These are phyloP conservation scores for Acanthamoeba healyi DNA, from an alignment of 208 protist genomes.

Conservation along the genomic window DNA sequence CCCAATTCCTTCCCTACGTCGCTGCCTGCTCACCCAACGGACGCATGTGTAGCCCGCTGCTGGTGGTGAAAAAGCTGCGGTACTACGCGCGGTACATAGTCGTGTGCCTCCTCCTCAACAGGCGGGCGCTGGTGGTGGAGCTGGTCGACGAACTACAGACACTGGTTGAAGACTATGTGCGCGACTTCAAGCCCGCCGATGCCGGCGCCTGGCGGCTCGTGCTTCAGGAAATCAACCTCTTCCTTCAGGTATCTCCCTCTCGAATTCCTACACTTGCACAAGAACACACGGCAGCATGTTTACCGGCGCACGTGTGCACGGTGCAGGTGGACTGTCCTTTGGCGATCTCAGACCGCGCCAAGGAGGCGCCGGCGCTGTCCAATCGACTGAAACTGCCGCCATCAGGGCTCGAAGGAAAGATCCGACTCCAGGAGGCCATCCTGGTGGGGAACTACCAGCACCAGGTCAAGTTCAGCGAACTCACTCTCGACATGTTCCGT, in stretches of 20 bases:
- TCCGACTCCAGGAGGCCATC: slow-evolving; percentile 80
- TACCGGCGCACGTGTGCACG: not conserved
- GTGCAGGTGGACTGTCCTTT: slow-evolving; percentile 27
- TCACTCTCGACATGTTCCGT: slow-evolving; percentile 82
- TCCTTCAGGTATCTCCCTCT: slow-evolving; percentile 69
- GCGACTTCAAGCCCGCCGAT: slow-evolving; percentile 78
- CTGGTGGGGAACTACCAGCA: slow-evolving; percentile 79
- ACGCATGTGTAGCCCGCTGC: slow-evolving; percentile 68
- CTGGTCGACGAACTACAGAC: slow-evolving; percentile 78
- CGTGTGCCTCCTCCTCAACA: slow-evolving; percentile 83
- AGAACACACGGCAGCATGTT: not conserved
- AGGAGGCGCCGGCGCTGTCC: slow-evolving; percentile 6
- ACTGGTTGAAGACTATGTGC: slow-evolving; percentile 76
- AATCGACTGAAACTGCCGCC: slow-evolving; percentile 4
- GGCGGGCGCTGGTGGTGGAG: slow-evolving; percentile 73
- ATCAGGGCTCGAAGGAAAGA: not conserved
- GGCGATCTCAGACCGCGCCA: not conserved
- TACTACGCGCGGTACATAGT: slow-evolving; percentile 87
- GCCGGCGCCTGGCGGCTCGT: slow-evolving; percentile 81
- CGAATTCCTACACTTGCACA: too few relatives aligned
- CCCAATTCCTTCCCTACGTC: not conserved
- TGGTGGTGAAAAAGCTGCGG: slow-evolving; percentile 85
- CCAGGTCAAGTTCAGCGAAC: slow-evolving; percentile 84
- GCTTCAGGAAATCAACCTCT: slow-evolving; percentile 82
- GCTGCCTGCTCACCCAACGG: not conserved